Evolutionary conservation across 352 stramenopile species (phyloP).

Genomic region (Phytophthora tentaculata): DNA sequence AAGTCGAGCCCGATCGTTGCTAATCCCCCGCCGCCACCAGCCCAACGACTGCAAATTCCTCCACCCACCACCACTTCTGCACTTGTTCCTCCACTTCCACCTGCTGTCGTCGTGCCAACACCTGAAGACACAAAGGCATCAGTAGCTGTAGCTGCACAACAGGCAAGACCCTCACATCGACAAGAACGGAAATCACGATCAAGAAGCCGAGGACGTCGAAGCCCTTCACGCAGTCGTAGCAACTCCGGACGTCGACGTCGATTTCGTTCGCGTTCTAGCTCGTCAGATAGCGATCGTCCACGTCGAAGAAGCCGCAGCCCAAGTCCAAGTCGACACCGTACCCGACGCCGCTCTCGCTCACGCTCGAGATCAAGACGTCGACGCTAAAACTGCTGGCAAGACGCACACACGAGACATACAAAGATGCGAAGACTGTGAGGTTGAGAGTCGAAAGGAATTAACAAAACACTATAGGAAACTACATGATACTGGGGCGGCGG

Average conservation of each 20-base stretch:
- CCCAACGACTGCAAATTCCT: conserved; percentile 1
- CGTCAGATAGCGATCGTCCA: conserved; percentile 20
- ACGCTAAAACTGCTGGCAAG: conserved; percentile 20
- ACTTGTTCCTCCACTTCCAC: conserved; percentile 17
- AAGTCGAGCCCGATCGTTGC: background rate
- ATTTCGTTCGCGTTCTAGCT: conserved; percentile 32
- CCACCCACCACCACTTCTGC: background rate
- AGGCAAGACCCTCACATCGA: background rate
- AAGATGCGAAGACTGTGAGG: background rate
- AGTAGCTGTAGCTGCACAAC: background rate
- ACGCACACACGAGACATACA: no score
- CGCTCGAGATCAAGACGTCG: conserved; percentile 29
- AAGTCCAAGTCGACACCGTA: conserved; percentile 25
- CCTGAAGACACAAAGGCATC: conserved; percentile 8
- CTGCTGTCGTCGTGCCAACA: conserved; percentile 6
- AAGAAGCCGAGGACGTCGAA: conserved; percentile 28
- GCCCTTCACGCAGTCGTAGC: conserved; percentile 27
- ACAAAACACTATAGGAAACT: conserved; percentile 39
- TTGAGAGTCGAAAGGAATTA: conserved; percentile 9
- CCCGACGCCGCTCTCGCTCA: conserved; percentile 34
- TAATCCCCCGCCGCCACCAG: background rate
- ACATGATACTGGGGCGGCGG: conserved; percentile 37
- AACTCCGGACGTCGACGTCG: conserved; percentile 19
- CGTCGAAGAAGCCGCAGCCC: conserved; percentile 37
- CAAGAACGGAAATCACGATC: conserved; percentile 22